Evolutionary conservation across 2,329 filamentous ascomycete species (phyloP), one percentile per base, ranked within the genome.

Genomic region (Hymenoscyphus infarciens): DNA sequence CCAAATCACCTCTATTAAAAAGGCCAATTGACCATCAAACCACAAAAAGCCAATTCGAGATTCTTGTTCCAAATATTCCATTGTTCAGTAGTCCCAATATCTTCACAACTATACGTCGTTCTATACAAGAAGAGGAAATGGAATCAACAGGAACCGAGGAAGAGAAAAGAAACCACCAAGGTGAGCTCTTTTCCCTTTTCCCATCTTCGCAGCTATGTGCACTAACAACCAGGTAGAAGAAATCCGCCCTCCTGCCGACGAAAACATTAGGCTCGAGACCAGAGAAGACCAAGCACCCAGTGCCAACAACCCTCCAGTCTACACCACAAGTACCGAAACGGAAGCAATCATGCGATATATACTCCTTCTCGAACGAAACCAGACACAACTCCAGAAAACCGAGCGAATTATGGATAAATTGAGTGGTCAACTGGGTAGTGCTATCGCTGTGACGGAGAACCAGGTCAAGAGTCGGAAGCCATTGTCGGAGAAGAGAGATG

Each of bases 281-380:
- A 49, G 10, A 25, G 42, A 49, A 19, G 7, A 19, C 19, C n/a
- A 49, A 22, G 3, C 42, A 11, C 42, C 19, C 42, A 22, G 16
- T 19, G 16, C 16, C 16, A 49, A 25, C 11, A 10, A 8, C n/a
- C 10, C 42, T 49, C n/a, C 42, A 4, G 3, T 11, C n/a, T 49
- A 19, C 5, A 49, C 42, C 42, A 13, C 10, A 8, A 49, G n/a
- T 11, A 49, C 42, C 42, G 42, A 49, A 11, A 22, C 42, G 10
- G 42, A 49, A 49, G 42, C 42, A 22, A 49, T 49, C n/a, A 49
- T 49, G 42, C 42, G 42, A 22, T 49, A 49, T 19, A 49, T 49
- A 2, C n/a, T 22, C 6, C 42, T 49, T 11, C 42, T 49, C 42
- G 42, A 49, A 19, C 42, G 42, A 25, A 49, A 5, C 7, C 42